Conservation (phyloP, 352 stramenopile species). For the Phytophthora colocasiae region DNA sequence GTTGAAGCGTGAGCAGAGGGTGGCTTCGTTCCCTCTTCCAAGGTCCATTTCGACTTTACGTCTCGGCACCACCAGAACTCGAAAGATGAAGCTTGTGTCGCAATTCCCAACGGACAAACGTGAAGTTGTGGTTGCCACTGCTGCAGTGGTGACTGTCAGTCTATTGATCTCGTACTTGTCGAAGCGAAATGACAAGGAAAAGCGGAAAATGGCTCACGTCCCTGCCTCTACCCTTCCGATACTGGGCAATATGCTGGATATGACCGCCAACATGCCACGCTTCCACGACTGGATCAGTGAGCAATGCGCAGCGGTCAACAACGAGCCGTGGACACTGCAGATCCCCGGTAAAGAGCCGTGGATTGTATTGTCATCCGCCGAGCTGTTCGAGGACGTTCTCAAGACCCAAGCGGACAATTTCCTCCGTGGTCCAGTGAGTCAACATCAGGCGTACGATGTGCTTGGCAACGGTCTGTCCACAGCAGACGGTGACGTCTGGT, state of each 20-base stretch:
- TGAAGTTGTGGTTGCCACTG: background rate
- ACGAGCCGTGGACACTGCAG: slow-evolving; percentile 6
- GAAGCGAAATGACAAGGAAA: background rate
- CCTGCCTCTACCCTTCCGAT: background rate
- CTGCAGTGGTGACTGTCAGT: slow-evolving; percentile 1
- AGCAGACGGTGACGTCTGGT: slow-evolving; percentile 1
- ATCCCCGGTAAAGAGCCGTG: slow-evolving; percentile 10
- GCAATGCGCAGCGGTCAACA: slow-evolving; percentile 2
- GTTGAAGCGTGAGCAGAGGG: background rate
- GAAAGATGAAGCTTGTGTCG: slow-evolving; percentile 3
- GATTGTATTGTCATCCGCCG: slow-evolving; percentile 7
- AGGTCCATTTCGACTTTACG: background rate
- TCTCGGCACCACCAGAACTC: slow-evolving; percentile 6
- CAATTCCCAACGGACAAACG: background rate
- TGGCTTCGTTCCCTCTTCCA: slow-evolving; percentile 1
- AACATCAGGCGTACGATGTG: slow-evolving; percentile 5
- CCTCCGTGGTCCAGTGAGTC: slow-evolving; percentile 3
- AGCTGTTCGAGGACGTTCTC: slow-evolving; percentile 10
- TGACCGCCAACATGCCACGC: slow-evolving; percentile 4
- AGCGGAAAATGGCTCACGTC: background rate
- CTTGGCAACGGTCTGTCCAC: slow-evolving; percentile 3
- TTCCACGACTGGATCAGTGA: slow-evolving; percentile 15
- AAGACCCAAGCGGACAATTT: slow-evolving; percentile 13
- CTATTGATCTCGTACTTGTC: slow-evolving; percentile 3
- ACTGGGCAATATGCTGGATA: slow-evolving; percentile 10